Evolutionary conservation across 2,329 filamentous ascomycete genomes (phyloP).

Genomic region (Sclerotinia borealis): DNA sequence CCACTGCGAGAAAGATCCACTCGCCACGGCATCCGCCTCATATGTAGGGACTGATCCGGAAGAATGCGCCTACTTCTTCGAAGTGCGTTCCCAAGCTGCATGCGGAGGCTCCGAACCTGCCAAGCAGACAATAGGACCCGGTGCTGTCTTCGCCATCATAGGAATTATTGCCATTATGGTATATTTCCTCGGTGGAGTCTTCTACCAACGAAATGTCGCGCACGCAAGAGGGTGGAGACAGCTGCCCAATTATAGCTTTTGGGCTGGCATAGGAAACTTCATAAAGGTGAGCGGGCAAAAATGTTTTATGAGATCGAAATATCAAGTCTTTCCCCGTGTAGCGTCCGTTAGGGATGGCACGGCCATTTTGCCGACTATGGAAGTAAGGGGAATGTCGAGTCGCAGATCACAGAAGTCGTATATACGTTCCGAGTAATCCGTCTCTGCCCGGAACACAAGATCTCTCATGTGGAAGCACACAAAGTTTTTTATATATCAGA

Average conservation of each 20-base stretch:
- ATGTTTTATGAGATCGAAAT: slow-evolving; percentile 26
- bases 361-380: slow-evolving; percentile 30
- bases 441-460: neutral
- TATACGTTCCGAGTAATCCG: slow-evolving; percentile 25
- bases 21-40: slow-evolving; percentile 63
- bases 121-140: slow-evolving; percentile 64
- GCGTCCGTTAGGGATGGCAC: slow-evolving; percentile 30
- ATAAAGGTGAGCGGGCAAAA: slow-evolving; percentile 57
- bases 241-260: slow-evolving; percentile 87
- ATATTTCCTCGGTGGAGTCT: slow-evolving; percentile 86
- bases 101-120: slow-evolving; percentile 64
- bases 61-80: slow-evolving; percentile 93
- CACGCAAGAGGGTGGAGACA: slow-evolving; percentile 94
- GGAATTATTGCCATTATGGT: slow-evolving; percentile 69
- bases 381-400: slow-evolving; percentile 23
- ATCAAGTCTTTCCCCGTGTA: slow-evolving; percentile 26
- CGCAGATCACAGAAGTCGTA: slow-evolving; percentile 21
- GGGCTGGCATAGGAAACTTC: slow-evolving; percentile 82
- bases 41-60: slow-evolving; percentile 82
- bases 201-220: slow-evolving; percentile 91
- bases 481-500: slow-evolving; percentile 17
- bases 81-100: slow-evolving; percentile 77
- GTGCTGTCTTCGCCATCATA: slow-evolving; percentile 85
- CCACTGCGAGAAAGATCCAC: slow-evolving; percentile 80
- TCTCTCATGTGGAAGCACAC: slow-evolving; percentile 5